phyloP scores from a whole-genome alignment of 345 rosid species.

The Nephelium lappaceum region DNA sequence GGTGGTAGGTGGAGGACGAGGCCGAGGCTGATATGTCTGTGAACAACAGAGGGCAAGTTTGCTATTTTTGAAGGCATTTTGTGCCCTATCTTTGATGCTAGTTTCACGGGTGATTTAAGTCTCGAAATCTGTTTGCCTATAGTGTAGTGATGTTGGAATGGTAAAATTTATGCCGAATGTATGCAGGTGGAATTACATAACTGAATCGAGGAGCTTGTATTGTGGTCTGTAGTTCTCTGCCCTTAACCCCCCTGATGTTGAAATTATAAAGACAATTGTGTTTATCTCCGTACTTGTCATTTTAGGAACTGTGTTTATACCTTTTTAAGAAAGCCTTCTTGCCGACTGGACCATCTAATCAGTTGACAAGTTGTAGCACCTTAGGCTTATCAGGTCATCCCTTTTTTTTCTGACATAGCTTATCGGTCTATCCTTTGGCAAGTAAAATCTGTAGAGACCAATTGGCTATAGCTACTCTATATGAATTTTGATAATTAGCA shows the following conservation, averaged over 20 bases:
- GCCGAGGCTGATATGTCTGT: conserved; percentile 43
- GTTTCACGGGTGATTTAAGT: conserved; percentile 12
- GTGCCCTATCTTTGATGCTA: conserved; percentile 27
- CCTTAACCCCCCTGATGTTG: no score
- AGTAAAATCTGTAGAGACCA: no score
- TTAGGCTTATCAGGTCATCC: no score
- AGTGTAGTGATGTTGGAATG: background rate
- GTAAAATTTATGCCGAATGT: conserved; percentile 10
- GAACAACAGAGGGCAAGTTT: conserved; percentile 19
- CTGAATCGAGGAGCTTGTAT: background rate
- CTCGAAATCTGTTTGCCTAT: background rate
- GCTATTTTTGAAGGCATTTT: conserved; percentile 44
- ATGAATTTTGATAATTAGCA: background rate
- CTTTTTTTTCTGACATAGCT: no score
- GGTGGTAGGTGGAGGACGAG: conserved; percentile 60
- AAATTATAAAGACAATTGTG: background rate
- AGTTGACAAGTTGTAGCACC: no score
- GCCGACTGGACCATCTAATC: no score
- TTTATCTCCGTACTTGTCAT: background rate
- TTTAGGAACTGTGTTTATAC: background rate
- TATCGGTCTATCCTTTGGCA: no score
- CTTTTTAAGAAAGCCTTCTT: background rate
- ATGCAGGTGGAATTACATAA: conserved; percentile 8
- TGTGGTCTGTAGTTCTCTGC: no score
- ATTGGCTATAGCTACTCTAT: background rate